Conservation (phyloP, 2,329 filamentous ascomycete genomes). For the Cladophialophora immunda region DNA sequence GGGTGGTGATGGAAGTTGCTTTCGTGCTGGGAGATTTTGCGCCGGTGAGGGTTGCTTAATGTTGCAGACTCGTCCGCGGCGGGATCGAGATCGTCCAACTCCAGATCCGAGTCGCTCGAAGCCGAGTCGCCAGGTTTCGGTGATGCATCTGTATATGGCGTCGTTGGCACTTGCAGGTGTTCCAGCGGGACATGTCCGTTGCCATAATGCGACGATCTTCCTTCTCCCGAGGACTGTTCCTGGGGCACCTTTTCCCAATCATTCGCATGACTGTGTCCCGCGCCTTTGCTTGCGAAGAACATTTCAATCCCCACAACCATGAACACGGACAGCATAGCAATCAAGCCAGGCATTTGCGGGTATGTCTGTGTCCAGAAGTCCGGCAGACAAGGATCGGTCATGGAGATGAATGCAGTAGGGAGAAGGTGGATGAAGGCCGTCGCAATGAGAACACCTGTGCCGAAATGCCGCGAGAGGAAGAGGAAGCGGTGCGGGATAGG, state of each 20-base stretch:
- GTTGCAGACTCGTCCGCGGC: constrained; percentile 54
- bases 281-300: constrained; percentile 73
- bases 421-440: constrained; percentile 84
- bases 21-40: constrained; percentile 37
- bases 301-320: constrained; percentile 63
- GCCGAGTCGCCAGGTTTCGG: constrained; percentile 30
- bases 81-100: constrained; percentile 45
- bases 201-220: constrained; percentile 10
- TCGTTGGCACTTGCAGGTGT: constrained; percentile 26
- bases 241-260: constrained; percentile 56
- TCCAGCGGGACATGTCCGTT: constrained; percentile 36
- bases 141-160: constrained; percentile 27
- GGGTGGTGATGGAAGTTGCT: constrained; percentile 21
- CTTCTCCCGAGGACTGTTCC: constrained; percentile 12
- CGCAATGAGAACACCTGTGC: constrained; percentile 84
- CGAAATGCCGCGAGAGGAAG: constrained; percentile 76
- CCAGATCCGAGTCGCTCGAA: constrained; percentile 63
- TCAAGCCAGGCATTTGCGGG: constrained; percentile 58
- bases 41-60: constrained; percentile 41
- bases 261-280: constrained; percentile 64
- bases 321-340: constrained; percentile 56
- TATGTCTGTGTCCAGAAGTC: constrained; percentile 57
- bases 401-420: constrained; percentile 71
- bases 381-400: constrained; percentile 70
- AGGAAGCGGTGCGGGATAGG: constrained; percentile 68